Evolutionary conservation across 2,329 filamentous ascomycete genomes (phyloP).

Genomic region (Diaporthe longicolla): DNA sequence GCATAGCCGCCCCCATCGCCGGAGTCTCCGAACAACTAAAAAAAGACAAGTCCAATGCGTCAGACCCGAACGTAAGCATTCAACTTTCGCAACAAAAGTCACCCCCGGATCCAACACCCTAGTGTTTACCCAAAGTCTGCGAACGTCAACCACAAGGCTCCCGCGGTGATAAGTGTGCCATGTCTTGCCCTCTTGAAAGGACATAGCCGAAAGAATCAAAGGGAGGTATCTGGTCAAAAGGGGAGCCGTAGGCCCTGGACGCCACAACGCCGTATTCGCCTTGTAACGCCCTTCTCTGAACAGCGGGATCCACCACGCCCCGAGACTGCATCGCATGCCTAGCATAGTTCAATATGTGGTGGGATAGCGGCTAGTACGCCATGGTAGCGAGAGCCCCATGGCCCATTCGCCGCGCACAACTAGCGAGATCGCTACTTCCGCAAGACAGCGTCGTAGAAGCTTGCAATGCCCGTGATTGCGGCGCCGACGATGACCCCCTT

Average conservation of each 20-base stretch:
- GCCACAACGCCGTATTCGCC: conserved; percentile 42
- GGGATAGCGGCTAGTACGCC: neutral
- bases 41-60: conserved; percentile 7
- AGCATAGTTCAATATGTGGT: conserved; percentile 6
- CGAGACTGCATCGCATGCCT: conserved; percentile 17
- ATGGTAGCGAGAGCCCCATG: neutral
- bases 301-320: neutral
- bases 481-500: conserved; percentile 78
- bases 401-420: neutral
- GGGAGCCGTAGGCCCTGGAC: conserved; percentile 37
- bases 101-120: neutral
- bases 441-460: conserved; percentile 83
- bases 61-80: neutral
- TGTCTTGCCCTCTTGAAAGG: neutral
- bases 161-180: neutral
- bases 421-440: conserved; percentile 67
- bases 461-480: conserved; percentile 76
- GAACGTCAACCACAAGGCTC: neutral
- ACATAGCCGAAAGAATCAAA: conserved; percentile 24
- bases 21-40: neutral
- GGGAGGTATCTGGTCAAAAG: conserved; percentile 38
- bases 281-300: conserved; percentile 33
- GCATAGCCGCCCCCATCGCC: conserved; percentile 19
- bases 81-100: conserved; percentile 10
- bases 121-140: neutral